Evolutionary conservation across 768 basidiomycete genomes (phyloP).

Genomic region (Podaxis sp.): DNA sequence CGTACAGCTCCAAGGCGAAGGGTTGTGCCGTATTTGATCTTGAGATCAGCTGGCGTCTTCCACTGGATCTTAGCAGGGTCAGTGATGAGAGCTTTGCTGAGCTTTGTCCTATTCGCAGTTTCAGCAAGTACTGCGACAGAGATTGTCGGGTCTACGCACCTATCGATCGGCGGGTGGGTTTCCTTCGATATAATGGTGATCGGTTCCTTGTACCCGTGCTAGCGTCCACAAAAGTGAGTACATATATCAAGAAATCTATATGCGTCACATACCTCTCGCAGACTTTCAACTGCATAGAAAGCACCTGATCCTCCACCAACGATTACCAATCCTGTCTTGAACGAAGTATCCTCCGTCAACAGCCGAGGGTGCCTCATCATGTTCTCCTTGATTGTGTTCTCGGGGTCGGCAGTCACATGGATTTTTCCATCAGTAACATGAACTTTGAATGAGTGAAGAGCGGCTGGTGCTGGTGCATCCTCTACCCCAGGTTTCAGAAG

Average conservation of each 20-base stretch:
- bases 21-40: conserved; percentile 67
- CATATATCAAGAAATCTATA: not conserved
- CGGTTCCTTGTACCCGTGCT: conserved; percentile 75
- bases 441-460: conserved; percentile 75
- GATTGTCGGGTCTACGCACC: conserved; percentile 30
- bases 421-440: conserved; percentile 69
- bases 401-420: conserved; percentile 65
- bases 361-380: conserved; percentile 58
- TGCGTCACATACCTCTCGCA: conserved; percentile 57
- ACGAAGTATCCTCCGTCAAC: conserved; percentile 40
- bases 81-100: conserved; percentile 81
- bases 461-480: conserved; percentile 82
- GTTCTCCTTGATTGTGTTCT: conserved; percentile 61
- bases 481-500: conserved; percentile 39
- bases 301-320: conserved; percentile 84
- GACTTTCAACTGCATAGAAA: conserved; percentile 72
- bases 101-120: conserved; percentile 60
- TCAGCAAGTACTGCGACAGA: not conserved
- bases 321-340: conserved; percentile 68
- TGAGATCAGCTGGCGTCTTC: conserved; percentile 66
- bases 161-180: conserved; percentile 76
- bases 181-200: conserved; percentile 83
- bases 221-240: not conserved
- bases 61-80: conserved; percentile 77
- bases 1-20: conserved; percentile 57